Base-by-base conservation (phyloP, 2,329 filamentous ascomycete genomes). In the Calonectria fujianensis region DNA sequence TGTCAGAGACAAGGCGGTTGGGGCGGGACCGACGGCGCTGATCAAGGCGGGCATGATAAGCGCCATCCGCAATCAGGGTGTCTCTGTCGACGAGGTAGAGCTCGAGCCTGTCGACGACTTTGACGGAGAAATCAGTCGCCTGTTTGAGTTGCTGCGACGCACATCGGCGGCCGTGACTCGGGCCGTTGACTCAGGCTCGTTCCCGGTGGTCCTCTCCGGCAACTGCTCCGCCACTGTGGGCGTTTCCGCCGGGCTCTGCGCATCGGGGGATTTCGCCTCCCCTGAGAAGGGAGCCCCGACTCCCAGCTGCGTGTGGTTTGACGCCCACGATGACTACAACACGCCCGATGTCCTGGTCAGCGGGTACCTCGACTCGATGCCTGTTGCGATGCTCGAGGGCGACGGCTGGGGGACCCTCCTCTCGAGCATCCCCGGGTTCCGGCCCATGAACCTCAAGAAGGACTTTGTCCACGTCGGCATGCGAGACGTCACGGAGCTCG, bases 241-340 rank as follows among this genome's bases (percentile, higher is more conserved):
- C 4, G 83, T 84, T 0, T 83, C 82, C 0, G 85, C 85, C 4
- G 86, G 86, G 0, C 69, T 86, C 7, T 64, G 70, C 14, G 64
- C 37, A 4, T 72, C 77, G 2, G 67, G 45, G 8, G 68, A 71
- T 3, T 27, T 74, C 18, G 31, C 72, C 0, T 16, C 20, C 1
- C 10, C 32, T 8, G 7, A 10, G 32, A 10, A 14, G 9, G n/a
- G 35, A 1, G 41, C 71, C 7, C 77, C 81, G 18, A 35, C 32
- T 8, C 77, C 85, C 2, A 78, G 77, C 0, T 86, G 84, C 50
- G 77, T 87, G 14, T 87, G 85, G 80, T 86, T 88, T 64, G 86
- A 88, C 61, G 86, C 85, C 3, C 86, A 88, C 59, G 85, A 87
- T 66, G 86, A 88, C 70, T 82, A 85, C 63, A 78, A 80, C 50